Base-by-base conservation (phyloP, 192 early-diverging fungal genomes). In the Coemansia sp. region DNA sequence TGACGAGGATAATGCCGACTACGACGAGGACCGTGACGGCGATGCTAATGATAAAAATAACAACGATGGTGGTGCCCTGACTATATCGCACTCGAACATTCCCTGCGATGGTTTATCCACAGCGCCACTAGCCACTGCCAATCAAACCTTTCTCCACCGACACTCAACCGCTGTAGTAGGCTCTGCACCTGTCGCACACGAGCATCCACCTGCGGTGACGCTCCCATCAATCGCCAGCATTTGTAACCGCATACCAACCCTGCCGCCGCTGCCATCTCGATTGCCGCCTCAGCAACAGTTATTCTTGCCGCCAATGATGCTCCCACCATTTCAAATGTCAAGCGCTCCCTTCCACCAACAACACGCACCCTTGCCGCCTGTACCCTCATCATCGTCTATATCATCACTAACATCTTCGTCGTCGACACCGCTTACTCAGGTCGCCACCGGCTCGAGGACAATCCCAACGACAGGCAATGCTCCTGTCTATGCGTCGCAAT, bases 181-280 rank as follows among this genome's bases (percentile, higher is more conserved):
- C 19, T 21, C 46, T 21, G 21, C 46, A 6, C 19, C 6, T 50
- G 46, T 9, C 19, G 3, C 55, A 11, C 29, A 6, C 4, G 34
- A 61, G 19, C 34, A 61, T 14, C 64, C 58, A 25, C 70, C 66
- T 21, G 67, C 60, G 44, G 62, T 64, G 15, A 78, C 65, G 8
- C 70, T 71, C 17, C 73, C 72, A 57, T 75, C 73, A 0, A 75
- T 80, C 34, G 69, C 78, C 41, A 80, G 67, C 27, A 58, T 80
- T 4, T 80, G 78, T 25, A 59, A 65, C 21, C 59, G 36, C n/a
- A 39, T 61, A 57, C 41, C 53, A 12, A 14, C 67, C 1, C 44
- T 45, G 12, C 31, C 29, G 14, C 37, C 38, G 14, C 63, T 48
- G 2, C 21, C 21, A 23, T 58, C 34, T 32, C 32, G 44, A 62